Conservation (phyloP, 1,284 basidiomycete species). For the Taiwanofungus camphoratus region DNA sequence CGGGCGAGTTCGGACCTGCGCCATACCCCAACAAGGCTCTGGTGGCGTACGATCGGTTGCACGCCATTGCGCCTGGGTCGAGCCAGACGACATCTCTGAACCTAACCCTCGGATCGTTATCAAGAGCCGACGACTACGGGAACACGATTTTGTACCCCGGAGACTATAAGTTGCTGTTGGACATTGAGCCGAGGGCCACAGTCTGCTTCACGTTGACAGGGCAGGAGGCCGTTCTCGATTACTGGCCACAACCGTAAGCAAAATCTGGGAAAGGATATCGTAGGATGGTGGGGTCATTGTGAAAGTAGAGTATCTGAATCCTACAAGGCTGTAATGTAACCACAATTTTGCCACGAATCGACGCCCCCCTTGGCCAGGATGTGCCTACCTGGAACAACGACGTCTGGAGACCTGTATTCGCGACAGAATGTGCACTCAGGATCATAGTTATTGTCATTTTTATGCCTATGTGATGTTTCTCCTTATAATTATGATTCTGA, state of each 20-base stretch:
- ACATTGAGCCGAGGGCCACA: conserved; percentile 25
- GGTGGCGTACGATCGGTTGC: conserved; percentile 43
- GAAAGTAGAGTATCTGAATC: no score
- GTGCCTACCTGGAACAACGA: no score
- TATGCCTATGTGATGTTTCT: no score
- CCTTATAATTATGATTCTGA: no score
- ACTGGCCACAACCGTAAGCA: conserved; percentile 10
- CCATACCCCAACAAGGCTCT: conserved; percentile 50
- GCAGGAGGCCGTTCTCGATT: conserved; percentile 19
- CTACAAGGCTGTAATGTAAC: no score
- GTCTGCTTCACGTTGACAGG: conserved; percentile 40
- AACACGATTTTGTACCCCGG: conserved; percentile 44
- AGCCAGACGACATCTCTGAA: conserved; percentile 34
- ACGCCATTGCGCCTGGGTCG: conserved; percentile 32
- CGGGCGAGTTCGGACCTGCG: conserved; percentile 40
- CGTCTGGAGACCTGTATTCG: no score
- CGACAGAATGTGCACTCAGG: no score
- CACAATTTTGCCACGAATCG: no score
- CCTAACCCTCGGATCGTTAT: conserved; percentile 45
- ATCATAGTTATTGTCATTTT: no score
- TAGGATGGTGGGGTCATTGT: no score
- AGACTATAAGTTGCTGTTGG: conserved; percentile 39
- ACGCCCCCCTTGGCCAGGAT: no score
- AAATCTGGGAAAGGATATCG: no score
- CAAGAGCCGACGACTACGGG: conserved; percentile 42